These are phyloP conservation scores for Ligustrum vulgare DNA, from an alignment of 257 asterid species.

Conservation along the genomic window DNA sequence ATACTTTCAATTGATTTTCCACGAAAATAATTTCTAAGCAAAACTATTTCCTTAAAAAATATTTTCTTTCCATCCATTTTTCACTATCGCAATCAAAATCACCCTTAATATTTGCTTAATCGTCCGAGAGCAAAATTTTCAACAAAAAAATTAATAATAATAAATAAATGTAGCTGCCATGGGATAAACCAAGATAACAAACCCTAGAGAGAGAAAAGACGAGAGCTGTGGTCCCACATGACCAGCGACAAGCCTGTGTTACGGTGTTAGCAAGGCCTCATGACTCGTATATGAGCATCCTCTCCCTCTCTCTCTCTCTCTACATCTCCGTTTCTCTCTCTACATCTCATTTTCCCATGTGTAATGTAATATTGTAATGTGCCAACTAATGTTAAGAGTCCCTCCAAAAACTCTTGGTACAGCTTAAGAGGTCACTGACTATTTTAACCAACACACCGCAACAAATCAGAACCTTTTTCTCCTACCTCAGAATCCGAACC, in stretches of 20 bases:
- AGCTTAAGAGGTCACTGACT: conserved; percentile 46
- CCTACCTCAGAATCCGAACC: conserved; percentile 3
- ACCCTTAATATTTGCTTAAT: too few relatives aligned
- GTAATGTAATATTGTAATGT: conserved; percentile 11
- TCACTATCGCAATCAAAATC: too few relatives aligned
- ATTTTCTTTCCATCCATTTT: too few relatives aligned
- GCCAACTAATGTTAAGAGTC: conserved; percentile 9
- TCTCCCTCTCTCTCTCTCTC: background rate
- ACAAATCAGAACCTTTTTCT: conserved; percentile 18
- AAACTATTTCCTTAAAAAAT: too few relatives aligned
- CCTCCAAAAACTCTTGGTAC: conserved; percentile 36
- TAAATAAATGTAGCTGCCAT: background rate
- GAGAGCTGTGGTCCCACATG: conserved; percentile 11
- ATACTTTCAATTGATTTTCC: too few relatives aligned
- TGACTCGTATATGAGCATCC: background rate
- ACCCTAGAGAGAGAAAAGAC: background rate
- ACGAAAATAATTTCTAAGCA: too few relatives aligned
- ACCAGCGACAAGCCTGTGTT: conserved; percentile 11
- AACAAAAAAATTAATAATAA: too few relatives aligned
- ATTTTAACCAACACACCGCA: conserved; percentile 9
- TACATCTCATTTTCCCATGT: background rate
- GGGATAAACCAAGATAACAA: background rate
- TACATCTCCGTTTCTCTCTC: background rate
- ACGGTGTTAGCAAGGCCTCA: conserved; percentile 5
- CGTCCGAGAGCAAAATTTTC: too few relatives aligned